Base-by-base conservation (phyloP, 139 green algal genomes). In the Tetradesmus obliquus region DNA sequence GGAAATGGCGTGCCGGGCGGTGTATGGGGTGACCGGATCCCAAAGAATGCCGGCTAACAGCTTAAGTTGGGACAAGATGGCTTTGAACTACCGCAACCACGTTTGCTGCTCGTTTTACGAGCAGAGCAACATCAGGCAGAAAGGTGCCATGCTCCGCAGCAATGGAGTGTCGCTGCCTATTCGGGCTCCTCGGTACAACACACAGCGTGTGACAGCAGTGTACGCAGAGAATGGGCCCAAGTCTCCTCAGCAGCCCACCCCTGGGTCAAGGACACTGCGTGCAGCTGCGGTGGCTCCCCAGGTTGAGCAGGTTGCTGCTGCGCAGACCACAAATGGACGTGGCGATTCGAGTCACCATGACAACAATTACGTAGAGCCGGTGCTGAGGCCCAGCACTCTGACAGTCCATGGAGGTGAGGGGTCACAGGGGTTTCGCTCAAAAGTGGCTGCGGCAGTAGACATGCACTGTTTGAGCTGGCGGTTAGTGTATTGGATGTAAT, bases 321-420 rank as follows among this genome's bases (percentile, higher is more conserved):
- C 85, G 22, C 13, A 55, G 13, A 81, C 15, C 45, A 89, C 66
- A 17, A 89, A 89, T 24, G 74, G 87, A 91, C 66, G 87, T 62
- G 22, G 74, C 54, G 19, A 82, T 8, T 5, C 22, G 22, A 7
- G 45, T 22, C 15, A n/a, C 24, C 86, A 90, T 22, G 86, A 90
- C 17, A 90, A 90, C 53, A 72, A 91, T 62, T 91, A 91, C 79
- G 55, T 72, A 8, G 53, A 53, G 6, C 88, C 88, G 53, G 57
- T 24, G 15, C 24, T 86, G 76, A n/a, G 54, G 53, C 76, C 76
- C 88, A 91, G 88, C 88, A 91, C 88, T 3, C 57, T 91, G 55
- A 81, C 88, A 24, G 88, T 91, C 2, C 88, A 91, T 53, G 87
- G 84, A 66, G 71, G 85, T 82, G 20, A 72, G 82, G 53, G 82